A percentile compares a stretch with the other conserved stretches of the same genome.
These are phyloP conservation scores for Fusarium anthophilum DNA, from an alignment of 2,329 filamentous ascomycete species.

Conservation along the genomic window DNA sequence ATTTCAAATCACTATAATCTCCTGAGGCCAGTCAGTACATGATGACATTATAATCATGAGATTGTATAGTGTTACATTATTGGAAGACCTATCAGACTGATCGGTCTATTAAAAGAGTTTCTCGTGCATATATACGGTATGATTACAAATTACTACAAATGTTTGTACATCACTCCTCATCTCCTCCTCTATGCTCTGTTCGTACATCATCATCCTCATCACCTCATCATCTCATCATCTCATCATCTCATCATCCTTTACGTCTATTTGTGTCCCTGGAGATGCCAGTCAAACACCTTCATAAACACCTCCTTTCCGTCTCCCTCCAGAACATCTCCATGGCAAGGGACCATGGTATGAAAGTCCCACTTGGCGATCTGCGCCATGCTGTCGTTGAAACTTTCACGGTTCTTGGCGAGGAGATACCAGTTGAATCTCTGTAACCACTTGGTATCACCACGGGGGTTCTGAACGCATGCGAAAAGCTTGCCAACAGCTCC, in stretches of 20 bases:
- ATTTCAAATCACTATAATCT: neutral
- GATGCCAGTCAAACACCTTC: constrained; percentile 85
- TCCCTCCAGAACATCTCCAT: constrained; percentile 86
- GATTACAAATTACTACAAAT: constrained; percentile 24
- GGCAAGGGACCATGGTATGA: constrained; percentile 85
- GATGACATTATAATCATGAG: neutral
- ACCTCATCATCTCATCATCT: neutral
- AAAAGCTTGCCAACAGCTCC: constrained; percentile 57
- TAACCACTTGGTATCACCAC: constrained; percentile 75
- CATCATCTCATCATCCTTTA: neutral
- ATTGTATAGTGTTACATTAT: neutral
- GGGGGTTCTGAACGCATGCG: constrained; percentile 66
- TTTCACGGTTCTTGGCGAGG: constrained; percentile 68
- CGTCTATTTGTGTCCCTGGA: constrained; percentile 54
- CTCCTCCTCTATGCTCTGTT: constrained; percentile 6
- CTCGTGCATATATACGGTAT: neutral
- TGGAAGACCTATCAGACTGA: neutral
- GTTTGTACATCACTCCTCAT: neutral
- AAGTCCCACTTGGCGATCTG: constrained; percentile 86
- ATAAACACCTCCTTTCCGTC: constrained; percentile 78
- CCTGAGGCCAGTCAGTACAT: neutral
- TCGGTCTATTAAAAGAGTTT: neutral
- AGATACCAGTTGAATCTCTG: constrained; percentile 86
- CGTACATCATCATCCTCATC: neutral
- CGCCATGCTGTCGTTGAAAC: constrained; percentile 74